A percentile compares a stretch with the other conserved stretches of the same genome.
Evolutionary conservation across 306 rosid genomes (phyloP).

Genomic region (Dryas drummondii): DNA sequence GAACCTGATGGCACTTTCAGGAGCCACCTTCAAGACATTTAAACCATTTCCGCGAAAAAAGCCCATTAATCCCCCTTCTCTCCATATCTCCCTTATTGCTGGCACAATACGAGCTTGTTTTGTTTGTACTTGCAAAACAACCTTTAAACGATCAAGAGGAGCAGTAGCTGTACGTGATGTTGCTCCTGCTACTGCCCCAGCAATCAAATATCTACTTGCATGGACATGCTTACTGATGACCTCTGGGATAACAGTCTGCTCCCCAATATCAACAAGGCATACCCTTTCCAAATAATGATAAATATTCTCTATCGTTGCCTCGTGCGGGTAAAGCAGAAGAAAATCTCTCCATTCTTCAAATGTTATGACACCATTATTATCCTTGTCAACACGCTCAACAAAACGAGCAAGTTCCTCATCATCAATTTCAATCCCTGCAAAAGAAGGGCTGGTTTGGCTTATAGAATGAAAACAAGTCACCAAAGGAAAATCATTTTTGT

Average conservation of each 20-base stretch:
- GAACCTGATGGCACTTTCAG: constrained; percentile 85
- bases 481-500: not conserved
- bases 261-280: constrained; percentile 88
- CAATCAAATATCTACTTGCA: constrained; percentile 76
- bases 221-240: constrained; percentile 75
- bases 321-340: constrained; percentile 82
- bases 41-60: constrained; percentile 88
- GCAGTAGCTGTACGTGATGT: constrained; percentile 85
- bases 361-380: constrained; percentile 79
- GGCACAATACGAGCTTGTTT: constrained; percentile 63
- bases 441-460: constrained; percentile 49
- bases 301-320: constrained; percentile 86
- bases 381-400: constrained; percentile 90
- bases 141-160: constrained; percentile 87
- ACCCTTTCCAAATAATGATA: constrained; percentile 82
- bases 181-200: constrained; percentile 89
- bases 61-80: constrained; percentile 60
- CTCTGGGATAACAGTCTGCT: constrained; percentile 70
- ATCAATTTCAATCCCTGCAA: constrained; percentile 79
- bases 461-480: constrained; percentile 43
- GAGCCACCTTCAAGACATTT: constrained; percentile 83
- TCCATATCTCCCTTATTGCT: constrained; percentile 59
- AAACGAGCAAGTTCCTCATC: constrained; percentile 85
- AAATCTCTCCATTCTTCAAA: constrained; percentile 96
- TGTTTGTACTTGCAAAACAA: constrained; percentile 78